Conservation (phyloP, 139 green algal genomes). For the Medakamo hakoo region DNA sequence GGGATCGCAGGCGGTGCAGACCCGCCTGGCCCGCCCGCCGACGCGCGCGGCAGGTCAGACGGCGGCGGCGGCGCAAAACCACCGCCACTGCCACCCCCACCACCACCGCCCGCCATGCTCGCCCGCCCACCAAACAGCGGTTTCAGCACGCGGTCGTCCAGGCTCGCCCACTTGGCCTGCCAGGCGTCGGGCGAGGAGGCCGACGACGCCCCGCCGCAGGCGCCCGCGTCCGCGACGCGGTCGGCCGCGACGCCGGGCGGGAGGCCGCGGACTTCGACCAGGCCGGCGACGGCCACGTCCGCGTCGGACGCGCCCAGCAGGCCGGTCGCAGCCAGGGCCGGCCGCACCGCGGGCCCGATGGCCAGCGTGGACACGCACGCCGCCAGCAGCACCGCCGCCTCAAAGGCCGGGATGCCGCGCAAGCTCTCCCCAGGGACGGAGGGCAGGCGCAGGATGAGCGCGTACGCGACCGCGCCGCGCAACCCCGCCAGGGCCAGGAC, state of each 20-base stretch:
- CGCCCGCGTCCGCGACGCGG: background rate
- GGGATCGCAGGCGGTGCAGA: no score
- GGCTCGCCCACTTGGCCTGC: background rate
- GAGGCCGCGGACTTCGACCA: background rate
- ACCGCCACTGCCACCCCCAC: no score
- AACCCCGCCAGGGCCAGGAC: conserved; percentile 49
- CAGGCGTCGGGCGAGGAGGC: no score
- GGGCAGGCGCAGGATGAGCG: conserved; percentile 44
- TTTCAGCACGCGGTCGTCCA: conserved; percentile 27
- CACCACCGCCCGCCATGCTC: no score
- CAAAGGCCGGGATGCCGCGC: conserved; percentile 39
- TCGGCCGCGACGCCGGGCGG: background rate
- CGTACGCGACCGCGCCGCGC: conserved; percentile 53
- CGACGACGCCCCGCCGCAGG: background rate
- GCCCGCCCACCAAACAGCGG: conserved; percentile 29
- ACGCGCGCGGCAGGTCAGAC: no score
- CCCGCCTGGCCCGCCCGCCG: no score
- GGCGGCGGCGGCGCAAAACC: no score
- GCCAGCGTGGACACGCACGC: conserved; percentile 38
- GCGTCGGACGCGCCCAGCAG: conserved; percentile 10
- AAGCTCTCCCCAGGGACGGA: conserved; percentile 16
- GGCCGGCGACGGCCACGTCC: background rate
- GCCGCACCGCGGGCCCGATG: conserved; percentile 17
- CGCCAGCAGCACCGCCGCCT: conserved; percentile 52
- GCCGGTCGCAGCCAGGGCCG: background rate